Base-by-base conservation (phyloP, 345 rosid species). In the Clausena lansium region DNA sequence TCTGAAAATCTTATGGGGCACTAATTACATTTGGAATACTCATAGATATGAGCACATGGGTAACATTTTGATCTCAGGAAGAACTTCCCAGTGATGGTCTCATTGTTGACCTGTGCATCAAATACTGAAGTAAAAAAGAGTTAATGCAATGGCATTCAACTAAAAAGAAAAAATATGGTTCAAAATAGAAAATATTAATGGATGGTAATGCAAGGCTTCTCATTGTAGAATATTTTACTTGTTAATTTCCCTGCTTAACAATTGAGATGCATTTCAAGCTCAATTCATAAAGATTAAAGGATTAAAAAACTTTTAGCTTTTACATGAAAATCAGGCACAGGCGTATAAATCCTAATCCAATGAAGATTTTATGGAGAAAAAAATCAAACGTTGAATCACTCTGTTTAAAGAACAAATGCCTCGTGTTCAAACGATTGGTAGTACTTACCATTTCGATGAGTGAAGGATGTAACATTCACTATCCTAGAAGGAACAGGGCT, bases 381-480 rank as follows among this genome's bases (percentile, higher is more conserved):
- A 38, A 35, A 2, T 54, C 22, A 39, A 78, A 73, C 22, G 41
- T 32, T 25, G 62, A 81, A 38, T 19, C 71, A 67, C 64, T 50
- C 32, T 52, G 57, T 71, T 61, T 62, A 28, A 2, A 24, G 55
- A 19, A 73, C 63, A 54, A 64, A 64, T 50, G 30, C n/a, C 70
- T 61, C 25, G 0, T 4, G 47, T 30, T 14, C 20, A 67, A 54
- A 54, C 17, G n/a, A 24, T 20, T 30, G 41, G 15, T 35, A 67
- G 74, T 22, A 69, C 77, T 82, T 75, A 95, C 99, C 87, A 72
- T 75, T 80, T 77, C 93, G 88, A 85, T 96, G 99, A 3, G 99
- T 96, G 73, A 96, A 96, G 41, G 97, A 96, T 11, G 98, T 85
- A 50, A 94, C 97, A 84, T 96, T 94, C 64, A 96, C 98, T 15